These are phyloP conservation scores for Hirschfeldia incana DNA, from an alignment of 345 rosid genomes.

Conservation along the genomic window DNA sequence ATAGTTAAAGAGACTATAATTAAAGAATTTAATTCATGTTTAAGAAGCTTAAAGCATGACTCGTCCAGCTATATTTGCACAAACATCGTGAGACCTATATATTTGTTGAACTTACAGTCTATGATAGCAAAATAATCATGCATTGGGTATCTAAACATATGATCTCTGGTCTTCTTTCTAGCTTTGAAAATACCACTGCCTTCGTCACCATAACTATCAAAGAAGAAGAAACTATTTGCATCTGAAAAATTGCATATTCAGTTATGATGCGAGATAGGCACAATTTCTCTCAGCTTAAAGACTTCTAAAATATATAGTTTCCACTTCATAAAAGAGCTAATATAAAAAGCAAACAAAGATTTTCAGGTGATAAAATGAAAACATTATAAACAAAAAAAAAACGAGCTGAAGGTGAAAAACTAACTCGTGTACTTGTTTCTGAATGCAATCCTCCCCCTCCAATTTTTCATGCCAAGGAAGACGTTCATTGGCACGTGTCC, in stretches of 20 bases:
- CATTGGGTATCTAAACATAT: not conserved
- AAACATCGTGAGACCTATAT: not conserved
- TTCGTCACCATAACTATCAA: not conserved
- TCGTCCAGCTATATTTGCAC: constrained; percentile 1
- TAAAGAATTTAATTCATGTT: not conserved
- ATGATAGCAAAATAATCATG: not conserved
- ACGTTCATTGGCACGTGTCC: constrained; percentile 85
- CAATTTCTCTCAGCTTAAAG: not conserved
- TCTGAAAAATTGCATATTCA: constrained; percentile 14
- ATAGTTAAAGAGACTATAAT: not conserved
- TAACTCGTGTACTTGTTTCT: constrained; percentile 95
- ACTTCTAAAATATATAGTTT: constrained; percentile 15
- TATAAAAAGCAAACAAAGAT: not conserved
- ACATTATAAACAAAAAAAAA: constrained; percentile 5
- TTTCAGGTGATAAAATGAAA: constrained; percentile 17
- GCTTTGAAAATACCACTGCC: constrained; percentile 5
- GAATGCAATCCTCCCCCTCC: constrained; percentile 93
- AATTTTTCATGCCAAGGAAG: constrained; percentile 95
- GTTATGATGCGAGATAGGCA: constrained; percentile 1
- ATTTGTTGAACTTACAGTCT: not conserved
- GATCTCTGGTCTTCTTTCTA: not conserved
- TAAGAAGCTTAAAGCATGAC: not conserved
- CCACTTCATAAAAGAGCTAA: constrained; percentile 7
- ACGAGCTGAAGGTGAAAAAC: constrained; percentile 36
- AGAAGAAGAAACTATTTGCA: constrained; percentile 11